phyloP scores from a whole-genome alignment of 768 basidiomycete genomes.

The Pleurotus sapidus region DNA sequence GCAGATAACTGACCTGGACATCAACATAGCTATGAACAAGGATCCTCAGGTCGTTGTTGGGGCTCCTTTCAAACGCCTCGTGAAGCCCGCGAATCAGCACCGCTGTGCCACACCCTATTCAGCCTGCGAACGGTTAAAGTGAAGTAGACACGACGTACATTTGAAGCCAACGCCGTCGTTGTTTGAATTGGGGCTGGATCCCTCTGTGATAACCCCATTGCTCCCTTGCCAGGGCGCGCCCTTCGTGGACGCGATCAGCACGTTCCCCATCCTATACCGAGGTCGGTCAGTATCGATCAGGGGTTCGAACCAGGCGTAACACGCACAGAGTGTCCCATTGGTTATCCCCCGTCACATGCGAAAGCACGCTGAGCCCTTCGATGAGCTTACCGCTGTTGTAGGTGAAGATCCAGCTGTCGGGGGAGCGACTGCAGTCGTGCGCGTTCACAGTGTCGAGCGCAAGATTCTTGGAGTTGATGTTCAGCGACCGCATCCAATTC shows the following conservation, averaged over 20 bases:
- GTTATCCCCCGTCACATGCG: conserved; percentile 36
- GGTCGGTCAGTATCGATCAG: not conserved
- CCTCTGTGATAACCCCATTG: conserved; percentile 53
- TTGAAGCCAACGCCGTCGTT: conserved; percentile 54
- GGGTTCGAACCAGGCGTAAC: too few relatives aligned
- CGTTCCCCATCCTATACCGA: conserved; percentile 28
- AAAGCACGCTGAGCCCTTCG: conserved; percentile 47
- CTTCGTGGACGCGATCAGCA: conserved; percentile 39
- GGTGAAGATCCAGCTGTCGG: conserved; percentile 46
- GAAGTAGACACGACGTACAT: conserved; percentile 24
- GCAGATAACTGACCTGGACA: conserved; percentile 37
- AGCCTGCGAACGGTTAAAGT: not conserved
- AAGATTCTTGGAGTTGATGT: conserved; percentile 38
- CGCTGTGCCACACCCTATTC: conserved; percentile 17
- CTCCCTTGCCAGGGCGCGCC: conserved; percentile 41
- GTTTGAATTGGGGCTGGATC: conserved; percentile 33
- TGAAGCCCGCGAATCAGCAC: conserved; percentile 45
- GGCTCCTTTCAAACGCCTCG: conserved; percentile 41
- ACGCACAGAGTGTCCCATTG: conserved; percentile 41
- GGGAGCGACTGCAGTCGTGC: conserved; percentile 43
- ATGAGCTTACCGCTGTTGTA: conserved; percentile 55
- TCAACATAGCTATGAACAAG: conserved; percentile 48
- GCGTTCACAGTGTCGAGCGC: conserved; percentile 47
- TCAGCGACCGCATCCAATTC: conserved; percentile 44
- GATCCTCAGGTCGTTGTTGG: conserved; percentile 32